A percentile compares a stretch with the other conserved stretches of the same genome.
These are phyloP conservation scores for Aureobasidium sp. DNA, from an alignment of 2,329 filamentous ascomycete genomes.

Conservation along the genomic window DNA sequence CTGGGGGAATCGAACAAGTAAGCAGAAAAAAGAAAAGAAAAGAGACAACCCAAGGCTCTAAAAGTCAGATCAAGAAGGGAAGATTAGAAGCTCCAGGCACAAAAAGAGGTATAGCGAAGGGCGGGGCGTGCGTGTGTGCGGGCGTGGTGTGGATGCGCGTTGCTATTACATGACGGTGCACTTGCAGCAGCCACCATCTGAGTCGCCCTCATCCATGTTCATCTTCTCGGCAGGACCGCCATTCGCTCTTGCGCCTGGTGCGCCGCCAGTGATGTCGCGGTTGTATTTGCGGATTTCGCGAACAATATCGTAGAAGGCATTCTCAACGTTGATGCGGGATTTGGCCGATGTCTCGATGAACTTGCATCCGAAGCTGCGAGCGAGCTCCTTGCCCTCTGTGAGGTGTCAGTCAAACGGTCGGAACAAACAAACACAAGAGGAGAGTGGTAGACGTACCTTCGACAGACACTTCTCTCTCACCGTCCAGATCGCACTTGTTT, in stretches of 20 bases:
- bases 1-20: conserved; percentile 16
- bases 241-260: conserved; percentile 43
- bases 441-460: conserved; percentile 60
- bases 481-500: conserved; percentile 98
- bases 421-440: conserved; percentile 3
- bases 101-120: conserved; percentile 2
- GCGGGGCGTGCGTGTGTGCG: neutral
- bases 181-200: conserved; percentile 70
- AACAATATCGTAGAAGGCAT: conserved; percentile 97
- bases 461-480: conserved; percentile 82
- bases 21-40: conserved; percentile 1
- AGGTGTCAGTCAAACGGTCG: conserved; percentile 18
- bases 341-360: conserved; percentile 99
- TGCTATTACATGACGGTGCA: conserved; percentile 77
- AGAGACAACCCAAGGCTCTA: conserved; percentile 15
- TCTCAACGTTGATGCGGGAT: conserved; percentile 95
- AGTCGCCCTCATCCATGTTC: conserved; percentile 58
- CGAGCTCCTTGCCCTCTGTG: conserved; percentile 82
- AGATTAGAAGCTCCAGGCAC: conserved; percentile 15
- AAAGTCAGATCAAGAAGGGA: conserved; percentile 16
- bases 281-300: conserved; percentile 97
- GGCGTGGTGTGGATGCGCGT: neutral
- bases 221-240: conserved; percentile 70
- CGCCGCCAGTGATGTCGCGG: conserved; percentile 82
- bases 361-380: conserved; percentile 85